These are phyloP conservation scores for Trebouxia sp. DNA, from an alignment of 139 green algal species.

Conservation along the genomic window DNA sequence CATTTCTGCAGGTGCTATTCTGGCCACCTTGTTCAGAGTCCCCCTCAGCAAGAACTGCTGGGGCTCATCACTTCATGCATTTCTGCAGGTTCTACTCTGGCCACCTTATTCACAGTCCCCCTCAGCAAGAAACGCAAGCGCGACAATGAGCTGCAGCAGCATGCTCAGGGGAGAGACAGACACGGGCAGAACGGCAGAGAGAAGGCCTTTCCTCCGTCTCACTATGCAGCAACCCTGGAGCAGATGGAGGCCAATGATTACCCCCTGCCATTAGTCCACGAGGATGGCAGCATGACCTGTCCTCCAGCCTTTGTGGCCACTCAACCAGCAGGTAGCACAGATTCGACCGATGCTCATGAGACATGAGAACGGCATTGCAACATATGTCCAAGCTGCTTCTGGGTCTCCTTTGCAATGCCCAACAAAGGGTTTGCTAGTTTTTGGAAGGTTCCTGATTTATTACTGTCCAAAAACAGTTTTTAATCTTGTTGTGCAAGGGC, in stretches of 20 bases:
- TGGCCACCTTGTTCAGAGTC: too few species aligned
- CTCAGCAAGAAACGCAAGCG: constrained; percentile 53
- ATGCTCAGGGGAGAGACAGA: neutral
- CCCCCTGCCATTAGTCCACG: constrained; percentile 43
- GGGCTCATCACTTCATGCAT: neutral
- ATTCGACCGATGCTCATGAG: too few species aligned
- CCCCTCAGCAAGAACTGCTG: too few species aligned
- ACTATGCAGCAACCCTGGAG: constrained; percentile 54
- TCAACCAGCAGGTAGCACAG: constrained; percentile 27
- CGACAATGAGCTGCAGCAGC: constrained; percentile 31
- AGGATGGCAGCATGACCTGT: constrained; percentile 27
- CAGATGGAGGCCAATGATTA: constrained; percentile 60
- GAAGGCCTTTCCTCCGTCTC: constrained; percentile 53
- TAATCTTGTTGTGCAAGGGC: too few species aligned
- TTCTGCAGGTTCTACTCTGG: constrained; percentile 49
- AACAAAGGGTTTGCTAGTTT: too few species aligned
- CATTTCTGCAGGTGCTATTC: too few species aligned
- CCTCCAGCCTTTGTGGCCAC: constrained; percentile 42
- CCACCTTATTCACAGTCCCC: constrained; percentile 54
- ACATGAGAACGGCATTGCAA: too few species aligned
- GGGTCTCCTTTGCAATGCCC: too few species aligned
- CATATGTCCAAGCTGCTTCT: too few species aligned
- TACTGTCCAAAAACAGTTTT: too few species aligned
- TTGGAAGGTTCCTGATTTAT: too few species aligned
- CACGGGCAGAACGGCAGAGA: neutral